Evolutionary conservation across 2,329 filamentous ascomycete genomes (phyloP).

Genomic region (Calonectria pseudoturangicola): DNA sequence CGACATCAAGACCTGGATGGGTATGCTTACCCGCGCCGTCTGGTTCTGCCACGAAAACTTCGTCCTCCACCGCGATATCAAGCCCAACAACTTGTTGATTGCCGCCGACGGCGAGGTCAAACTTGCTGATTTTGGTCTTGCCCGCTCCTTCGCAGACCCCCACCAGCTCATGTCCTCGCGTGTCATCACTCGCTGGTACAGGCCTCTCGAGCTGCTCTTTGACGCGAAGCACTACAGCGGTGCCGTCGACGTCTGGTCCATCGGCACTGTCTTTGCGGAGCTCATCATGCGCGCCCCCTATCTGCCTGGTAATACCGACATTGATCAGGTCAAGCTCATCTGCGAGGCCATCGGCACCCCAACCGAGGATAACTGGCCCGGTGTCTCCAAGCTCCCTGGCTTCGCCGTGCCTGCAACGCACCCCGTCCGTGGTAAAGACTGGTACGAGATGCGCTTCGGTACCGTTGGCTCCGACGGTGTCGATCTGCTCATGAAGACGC

Average conservation of each 20-base stretch:
- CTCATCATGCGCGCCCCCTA: conserved; percentile 89
- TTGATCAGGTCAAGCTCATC: conserved; percentile 90
- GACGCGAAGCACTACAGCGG: conserved; percentile 92
- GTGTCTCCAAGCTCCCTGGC: conserved; percentile 85
- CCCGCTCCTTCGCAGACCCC: conserved; percentile 91
- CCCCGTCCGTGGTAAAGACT: conserved; percentile 79
- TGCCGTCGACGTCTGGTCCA: conserved; percentile 94
- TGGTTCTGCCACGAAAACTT: conserved; percentile 98
- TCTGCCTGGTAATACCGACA: conserved; percentile 87
- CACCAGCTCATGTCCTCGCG: conserved; percentile 92
- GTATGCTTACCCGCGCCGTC: conserved; percentile 93
- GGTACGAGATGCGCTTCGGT: conserved; percentile 86
- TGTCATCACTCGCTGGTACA: conserved; percentile 97
- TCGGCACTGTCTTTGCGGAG: conserved; percentile 95
- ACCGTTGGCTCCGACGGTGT: conserved; percentile 88
- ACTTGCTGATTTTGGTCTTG: conserved; percentile 97
- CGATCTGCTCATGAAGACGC: conserved; percentile 89
- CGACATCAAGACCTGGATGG: conserved; percentile 99
- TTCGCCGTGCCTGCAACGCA: conserved; percentile 84
- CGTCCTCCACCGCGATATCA: conserved; percentile 97
- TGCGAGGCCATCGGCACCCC: conserved; percentile 91
- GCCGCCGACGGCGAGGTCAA: conserved; percentile 95
- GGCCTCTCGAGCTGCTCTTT: conserved; percentile 94
- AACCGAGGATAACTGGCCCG: conserved; percentile 96
- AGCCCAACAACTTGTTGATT: conserved; percentile 98